Evolutionary conservation across 1,284 basidiomycete species (phyloP).

Genomic region (Papiliotrema fonsecae): DNA sequence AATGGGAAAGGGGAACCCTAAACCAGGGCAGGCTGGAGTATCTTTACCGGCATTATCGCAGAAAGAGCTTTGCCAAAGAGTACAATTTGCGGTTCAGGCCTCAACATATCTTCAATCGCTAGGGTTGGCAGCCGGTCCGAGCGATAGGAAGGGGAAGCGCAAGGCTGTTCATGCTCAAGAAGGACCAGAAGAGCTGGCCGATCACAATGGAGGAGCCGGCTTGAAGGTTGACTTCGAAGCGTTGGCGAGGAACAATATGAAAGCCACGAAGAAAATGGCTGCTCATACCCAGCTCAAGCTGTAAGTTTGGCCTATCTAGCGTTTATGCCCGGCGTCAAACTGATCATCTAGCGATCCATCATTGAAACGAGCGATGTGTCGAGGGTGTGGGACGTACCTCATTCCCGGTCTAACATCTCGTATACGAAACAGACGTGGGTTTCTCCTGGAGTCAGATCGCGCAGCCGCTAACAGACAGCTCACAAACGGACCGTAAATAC

Average conservation of each 20-base stretch:
- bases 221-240: conserved; percentile 10
- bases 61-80: conserved; percentile 39
- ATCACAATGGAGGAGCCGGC: background rate
- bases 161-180: conserved; percentile 8
- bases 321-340: background rate
- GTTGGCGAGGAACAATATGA: conserved; percentile 28
- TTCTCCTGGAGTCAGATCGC: background rate
- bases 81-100: conserved; percentile 41
- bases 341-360: conserved; percentile 33
- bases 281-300: conserved; percentile 41
- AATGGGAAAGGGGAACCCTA: too few relatives aligned
- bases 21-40: too few relatives aligned
- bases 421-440: conserved; percentile 35
- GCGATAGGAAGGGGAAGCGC: conserved; percentile 17
- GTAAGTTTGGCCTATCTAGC: too few relatives aligned
- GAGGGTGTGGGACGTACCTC: conserved; percentile 31
- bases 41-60: conserved; percentile 23
- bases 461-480: conserved; percentile 12
- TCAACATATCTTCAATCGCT: conserved; percentile 29
- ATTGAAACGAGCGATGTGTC: conserved; percentile 34
- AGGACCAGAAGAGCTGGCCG: conserved; percentile 4
- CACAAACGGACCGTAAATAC: conserved; percentile 17
- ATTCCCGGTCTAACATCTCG: conserved; percentile 37
- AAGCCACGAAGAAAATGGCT: conserved; percentile 26
- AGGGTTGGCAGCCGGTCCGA: background rate